These are phyloP conservation scores for Taphrina wiesneri DNA, from an alignment of 1,139 yeast genomes.

Conservation along the genomic window DNA sequence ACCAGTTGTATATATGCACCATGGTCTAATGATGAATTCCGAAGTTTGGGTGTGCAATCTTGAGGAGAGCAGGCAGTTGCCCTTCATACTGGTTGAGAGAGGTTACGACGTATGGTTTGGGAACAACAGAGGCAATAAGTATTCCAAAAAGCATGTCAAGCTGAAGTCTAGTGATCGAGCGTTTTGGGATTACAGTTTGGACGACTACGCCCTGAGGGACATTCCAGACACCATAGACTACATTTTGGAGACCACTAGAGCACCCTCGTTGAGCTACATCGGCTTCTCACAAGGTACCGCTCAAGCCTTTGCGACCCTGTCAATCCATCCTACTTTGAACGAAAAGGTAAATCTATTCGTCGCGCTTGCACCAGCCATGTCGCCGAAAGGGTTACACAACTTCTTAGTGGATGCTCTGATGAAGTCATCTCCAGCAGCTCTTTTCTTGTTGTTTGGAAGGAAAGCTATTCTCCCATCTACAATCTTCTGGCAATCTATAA, in stretches of 20 bases:
- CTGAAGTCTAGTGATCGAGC: slow-evolving; percentile 51
- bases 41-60: slow-evolving; percentile 78
- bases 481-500: slow-evolving; percentile 73
- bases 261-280: slow-evolving; percentile 58
- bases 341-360: slow-evolving; percentile 67
- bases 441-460: slow-evolving; percentile 73
- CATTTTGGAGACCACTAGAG: slow-evolving; percentile 54
- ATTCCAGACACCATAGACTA: slow-evolving; percentile 74
- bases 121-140: slow-evolving; percentile 86
- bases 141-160: slow-evolving; percentile 59
- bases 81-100: slow-evolving; percentile 70
- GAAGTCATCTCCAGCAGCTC: slow-evolving; percentile 73
- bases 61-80: slow-evolving; percentile 63
- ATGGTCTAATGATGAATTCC: slow-evolving; percentile 86
- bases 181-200: slow-evolving; percentile 85
- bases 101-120: slow-evolving; percentile 96
- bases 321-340: slow-evolving; percentile 70
- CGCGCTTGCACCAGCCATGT: slow-evolving; percentile 90
- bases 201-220: slow-evolving; percentile 80
- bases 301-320: slow-evolving; percentile 78
- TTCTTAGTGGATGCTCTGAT: slow-evolving; percentile 72
- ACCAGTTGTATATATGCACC: slow-evolving; percentile 76
- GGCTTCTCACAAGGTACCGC: slow-evolving; percentile 94
- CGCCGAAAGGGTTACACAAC: slow-evolving; percentile 82
- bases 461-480: slow-evolving; percentile 74